Percentiles rank a stretch among this genome's conserved stretches.
These are phyloP conservation scores for Apiospora kogelbergensis DNA, from an alignment of 2,329 filamentous ascomycete genomes.

Conservation along the genomic window DNA sequence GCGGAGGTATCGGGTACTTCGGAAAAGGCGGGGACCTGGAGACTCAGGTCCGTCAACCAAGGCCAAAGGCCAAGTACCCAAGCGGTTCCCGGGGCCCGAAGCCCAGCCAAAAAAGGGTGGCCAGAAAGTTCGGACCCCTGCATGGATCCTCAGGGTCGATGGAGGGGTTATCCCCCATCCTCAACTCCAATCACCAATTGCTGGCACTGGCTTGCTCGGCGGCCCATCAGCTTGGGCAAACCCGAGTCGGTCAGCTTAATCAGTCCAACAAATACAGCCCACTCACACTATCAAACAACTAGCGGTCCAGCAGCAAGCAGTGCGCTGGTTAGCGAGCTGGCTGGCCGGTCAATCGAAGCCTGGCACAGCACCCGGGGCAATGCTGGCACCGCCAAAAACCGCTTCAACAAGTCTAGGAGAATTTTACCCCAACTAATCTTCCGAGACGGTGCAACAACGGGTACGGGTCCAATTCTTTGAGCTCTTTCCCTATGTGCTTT, in stretches of 20 bases:
- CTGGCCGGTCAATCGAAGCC: conserved; percentile 4
- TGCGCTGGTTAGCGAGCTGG: neutral
- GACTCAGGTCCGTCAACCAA: conserved; percentile 3
- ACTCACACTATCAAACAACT: neutral
- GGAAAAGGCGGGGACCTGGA: neutral
- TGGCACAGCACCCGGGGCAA: neutral
- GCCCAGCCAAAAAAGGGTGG: neutral
- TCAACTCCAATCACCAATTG: neutral
- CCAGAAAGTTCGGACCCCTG: conserved; percentile 9
- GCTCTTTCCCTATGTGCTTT: neutral
- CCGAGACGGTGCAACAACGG: conserved; percentile 14
- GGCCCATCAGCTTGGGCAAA: conserved; percentile 9
- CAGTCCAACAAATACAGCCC: conserved; percentile 3
- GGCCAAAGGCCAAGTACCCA: conserved; percentile 2
- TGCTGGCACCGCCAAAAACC: conserved; percentile 10
- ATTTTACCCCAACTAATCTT: conserved; percentile 35
- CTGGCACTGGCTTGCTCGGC: neutral
- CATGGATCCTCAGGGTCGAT: conserved; percentile 16
- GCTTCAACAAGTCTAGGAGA: conserved; percentile 29
- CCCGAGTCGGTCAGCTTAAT: conserved; percentile 3
- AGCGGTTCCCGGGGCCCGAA: conserved; percentile 5
- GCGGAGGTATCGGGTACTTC: conserved; percentile 2
- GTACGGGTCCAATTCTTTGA: neutral
- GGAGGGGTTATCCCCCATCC: conserved; percentile 8
- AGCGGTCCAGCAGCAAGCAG: neutral